phyloP scores from a whole-genome alignment of 108 stramenopile genomes.

The Cylindrotheca closterium region DNA sequence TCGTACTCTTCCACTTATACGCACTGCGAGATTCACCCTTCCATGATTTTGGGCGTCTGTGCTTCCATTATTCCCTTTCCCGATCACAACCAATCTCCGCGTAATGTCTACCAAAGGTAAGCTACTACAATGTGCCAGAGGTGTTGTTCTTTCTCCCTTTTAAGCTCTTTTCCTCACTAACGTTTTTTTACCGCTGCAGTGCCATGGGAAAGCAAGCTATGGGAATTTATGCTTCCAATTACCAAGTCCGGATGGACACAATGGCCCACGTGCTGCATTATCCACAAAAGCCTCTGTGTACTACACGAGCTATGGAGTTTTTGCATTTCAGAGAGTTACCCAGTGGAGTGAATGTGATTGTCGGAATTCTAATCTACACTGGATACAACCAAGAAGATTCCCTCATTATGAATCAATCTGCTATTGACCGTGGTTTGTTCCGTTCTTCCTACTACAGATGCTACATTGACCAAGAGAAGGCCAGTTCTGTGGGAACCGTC shows the following conservation, averaged over 20 bases:
- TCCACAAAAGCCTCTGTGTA: slow-evolving; percentile 98
- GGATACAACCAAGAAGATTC: slow-evolving; percentile 99
- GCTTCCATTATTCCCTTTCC: slow-evolving; percentile 99
- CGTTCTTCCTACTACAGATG: slow-evolving; percentile 95
- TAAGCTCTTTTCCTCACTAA: neutral
- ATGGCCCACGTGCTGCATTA: slow-evolving; percentile 99
- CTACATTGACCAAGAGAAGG: slow-evolving; percentile 92
- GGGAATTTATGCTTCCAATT: slow-evolving; percentile 97
- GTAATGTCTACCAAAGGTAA: slow-evolving; percentile 96
- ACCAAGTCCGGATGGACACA: slow-evolving; percentile 99
- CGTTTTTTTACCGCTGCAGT: slow-evolving; percentile 25
- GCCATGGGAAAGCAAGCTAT: slow-evolving; percentile 95
- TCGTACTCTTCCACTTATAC: slow-evolving; percentile 96
- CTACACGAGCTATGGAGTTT: slow-evolving; percentile 97
- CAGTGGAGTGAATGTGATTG: slow-evolving; percentile 95
- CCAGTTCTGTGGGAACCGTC: slow-evolving; percentile 70
- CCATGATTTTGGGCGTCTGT: slow-evolving; percentile 95
- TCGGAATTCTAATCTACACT: slow-evolving; percentile 98
- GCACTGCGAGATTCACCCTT: slow-evolving; percentile 99
- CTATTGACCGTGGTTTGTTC: slow-evolving; percentile 98
- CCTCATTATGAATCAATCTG: slow-evolving; percentile 97
- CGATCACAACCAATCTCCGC: slow-evolving; percentile 99
- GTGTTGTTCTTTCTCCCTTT: slow-evolving; percentile 4
- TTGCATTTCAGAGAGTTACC: slow-evolving; percentile 98
- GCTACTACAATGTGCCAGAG: slow-evolving; percentile 40